Evolutionary conservation across 306 rosid genomes (phyloP).

Genomic region (Dicorynia guianensis): DNA sequence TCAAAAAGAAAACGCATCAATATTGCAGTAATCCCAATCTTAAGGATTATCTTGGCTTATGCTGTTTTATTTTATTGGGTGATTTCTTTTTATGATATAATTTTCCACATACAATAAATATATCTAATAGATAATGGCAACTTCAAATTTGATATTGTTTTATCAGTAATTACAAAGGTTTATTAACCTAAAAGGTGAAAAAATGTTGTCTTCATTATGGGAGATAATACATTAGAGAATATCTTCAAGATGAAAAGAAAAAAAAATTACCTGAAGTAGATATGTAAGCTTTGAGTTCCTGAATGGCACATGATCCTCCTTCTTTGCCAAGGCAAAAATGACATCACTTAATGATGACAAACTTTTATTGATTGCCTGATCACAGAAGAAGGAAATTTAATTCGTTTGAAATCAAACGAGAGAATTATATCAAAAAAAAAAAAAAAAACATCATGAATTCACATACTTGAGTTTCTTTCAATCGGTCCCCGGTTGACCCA

Average conservation of each 20-base stretch:
- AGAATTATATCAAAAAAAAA: constrained; percentile 14
- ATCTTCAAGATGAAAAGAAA: background rate
- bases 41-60: no score
- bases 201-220: background rate
- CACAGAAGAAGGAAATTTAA: constrained; percentile 31
- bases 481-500: constrained; percentile 91
- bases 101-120: background rate
- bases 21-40: background rate
- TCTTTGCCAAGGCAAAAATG: constrained; percentile 93
- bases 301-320: constrained; percentile 92
- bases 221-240: background rate
- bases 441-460: constrained; percentile 16
- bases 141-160: background rate
- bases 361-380: constrained; percentile 91
- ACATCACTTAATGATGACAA: constrained; percentile 91
- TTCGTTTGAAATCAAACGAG: constrained; percentile 27
- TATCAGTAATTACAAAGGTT: background rate
- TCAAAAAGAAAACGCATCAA: constrained; percentile 4
- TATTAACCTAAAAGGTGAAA: background rate
- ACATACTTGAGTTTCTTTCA: constrained; percentile 94
- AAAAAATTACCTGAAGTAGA: constrained; percentile 87
- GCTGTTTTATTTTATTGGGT: no score
- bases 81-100: background rate
- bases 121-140: no score
- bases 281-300: constrained; percentile 97